A percentile compares a stretch with the other conserved stretches of the same genome.
Conservation (phyloP, 1,284 basidiomycete species). For the Erythrobasidium hasegawianum region DNA sequence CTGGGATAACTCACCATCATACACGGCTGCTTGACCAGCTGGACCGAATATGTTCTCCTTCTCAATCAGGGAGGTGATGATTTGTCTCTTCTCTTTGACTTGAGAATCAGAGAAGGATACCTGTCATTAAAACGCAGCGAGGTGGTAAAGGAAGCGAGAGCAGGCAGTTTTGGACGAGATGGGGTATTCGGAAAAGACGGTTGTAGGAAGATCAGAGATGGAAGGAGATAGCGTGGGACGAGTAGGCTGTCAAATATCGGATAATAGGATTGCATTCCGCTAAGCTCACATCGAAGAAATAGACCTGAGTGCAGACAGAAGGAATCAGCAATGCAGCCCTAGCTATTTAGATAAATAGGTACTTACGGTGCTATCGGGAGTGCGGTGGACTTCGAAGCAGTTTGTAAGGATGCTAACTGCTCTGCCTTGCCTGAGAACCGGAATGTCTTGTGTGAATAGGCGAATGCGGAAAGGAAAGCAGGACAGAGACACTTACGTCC, state of each 20-base stretch:
- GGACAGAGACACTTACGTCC: too few species aligned
- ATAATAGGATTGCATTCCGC: too few species aligned
- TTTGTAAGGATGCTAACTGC: constrained; percentile 10
- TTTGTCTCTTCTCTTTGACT: constrained; percentile 12
- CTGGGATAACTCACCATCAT: constrained; percentile 14
- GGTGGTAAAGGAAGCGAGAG: not conserved
- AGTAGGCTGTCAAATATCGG: too few species aligned
- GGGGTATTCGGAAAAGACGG: not conserved
- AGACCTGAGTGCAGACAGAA: not conserved
- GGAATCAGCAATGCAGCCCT: not conserved
- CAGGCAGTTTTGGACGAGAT: not conserved
- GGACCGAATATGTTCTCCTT: constrained; percentile 22
- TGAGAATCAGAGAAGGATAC: constrained; percentile 18
- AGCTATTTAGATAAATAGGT: not conserved
- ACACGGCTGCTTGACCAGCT: constrained; percentile 14
- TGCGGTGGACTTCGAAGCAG: constrained; percentile 20
- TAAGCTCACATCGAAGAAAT: constrained; percentile 32
- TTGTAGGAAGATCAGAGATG: not conserved
- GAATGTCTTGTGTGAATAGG: too few species aligned
- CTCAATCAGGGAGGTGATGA: constrained; percentile 20
- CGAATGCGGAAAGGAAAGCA: too few species aligned
- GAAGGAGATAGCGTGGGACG: too few species aligned
- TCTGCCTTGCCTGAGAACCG: not conserved
- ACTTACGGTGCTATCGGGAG: constrained; percentile 11
- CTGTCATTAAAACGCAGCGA: not conserved